Evolutionary conservation across 176 grass and related monocot species (phyloP).

Genomic region (Triticum urartu): DNA sequence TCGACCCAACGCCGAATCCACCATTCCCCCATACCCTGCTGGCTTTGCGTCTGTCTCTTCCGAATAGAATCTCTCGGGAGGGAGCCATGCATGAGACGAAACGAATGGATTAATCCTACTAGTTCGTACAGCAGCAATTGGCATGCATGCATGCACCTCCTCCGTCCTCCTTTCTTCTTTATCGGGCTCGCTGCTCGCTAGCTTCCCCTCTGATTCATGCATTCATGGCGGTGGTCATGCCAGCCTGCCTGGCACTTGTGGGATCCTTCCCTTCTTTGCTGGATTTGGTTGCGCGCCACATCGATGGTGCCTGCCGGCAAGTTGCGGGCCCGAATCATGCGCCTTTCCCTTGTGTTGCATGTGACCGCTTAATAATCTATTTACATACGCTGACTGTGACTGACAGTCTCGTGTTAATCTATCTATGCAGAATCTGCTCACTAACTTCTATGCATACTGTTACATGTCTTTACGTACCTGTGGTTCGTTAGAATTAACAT

Average conservation of each 20-base stretch:
- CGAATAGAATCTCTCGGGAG: not conserved
- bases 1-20: not conserved
- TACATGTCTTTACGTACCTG: too few relatives aligned
- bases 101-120: not conserved
- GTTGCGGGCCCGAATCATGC: constrained; percentile 14
- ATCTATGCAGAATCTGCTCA: too few relatives aligned
- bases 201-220: too few relatives aligned
- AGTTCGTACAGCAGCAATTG: not conserved
- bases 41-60: not conserved
- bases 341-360: not conserved
- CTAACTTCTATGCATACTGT: too few relatives aligned
- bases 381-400: too few relatives aligned
- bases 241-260: too few relatives aligned
- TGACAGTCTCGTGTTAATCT: too few relatives aligned
- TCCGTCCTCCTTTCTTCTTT: too few relatives aligned
- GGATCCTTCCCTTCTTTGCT: too few relatives aligned
- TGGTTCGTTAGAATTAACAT: not conserved
- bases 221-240: too few relatives aligned
- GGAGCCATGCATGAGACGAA: not conserved
- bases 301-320: constrained; percentile 21
- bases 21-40: not conserved
- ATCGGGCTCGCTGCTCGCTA: too few relatives aligned
- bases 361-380: too few relatives aligned
- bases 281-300: not conserved
- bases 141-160: not conserved